Evolutionary conservation across 371 early-diverging fungal genomes (phyloP).

Genomic region (Umbelopsis sp.): DNA sequence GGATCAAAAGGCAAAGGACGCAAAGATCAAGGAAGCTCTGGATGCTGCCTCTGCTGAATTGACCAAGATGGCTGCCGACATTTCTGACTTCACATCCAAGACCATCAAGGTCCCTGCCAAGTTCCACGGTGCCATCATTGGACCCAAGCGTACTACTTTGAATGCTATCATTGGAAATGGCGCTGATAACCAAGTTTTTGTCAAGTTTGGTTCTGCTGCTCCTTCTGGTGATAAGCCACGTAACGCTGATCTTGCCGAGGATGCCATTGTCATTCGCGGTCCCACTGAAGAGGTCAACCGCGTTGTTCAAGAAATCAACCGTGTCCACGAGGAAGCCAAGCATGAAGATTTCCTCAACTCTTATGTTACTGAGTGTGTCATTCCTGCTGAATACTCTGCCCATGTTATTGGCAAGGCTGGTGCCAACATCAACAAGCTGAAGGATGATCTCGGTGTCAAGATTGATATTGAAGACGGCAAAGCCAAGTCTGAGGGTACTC

Average conservation of each 20-base stretch:
- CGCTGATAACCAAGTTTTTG: conserved; percentile 62
- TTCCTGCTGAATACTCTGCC: conserved; percentile 73
- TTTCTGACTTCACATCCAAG: conserved; percentile 70
- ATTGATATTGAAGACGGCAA: conserved; percentile 68
- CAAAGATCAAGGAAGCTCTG: conserved; percentile 65
- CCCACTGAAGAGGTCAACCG: conserved; percentile 76
- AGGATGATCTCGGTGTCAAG: conserved; percentile 77
- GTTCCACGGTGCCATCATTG: conserved; percentile 80
- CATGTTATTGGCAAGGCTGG: conserved; percentile 92
- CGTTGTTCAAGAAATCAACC: conserved; percentile 65
- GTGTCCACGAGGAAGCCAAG: conserved; percentile 68
- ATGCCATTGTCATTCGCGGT: conserved; percentile 81
- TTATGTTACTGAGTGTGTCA: conserved; percentile 67
- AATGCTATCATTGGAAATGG: conserved; percentile 58
- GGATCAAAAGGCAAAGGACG: conserved; percentile 48
- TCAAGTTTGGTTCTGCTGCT: conserved; percentile 68
- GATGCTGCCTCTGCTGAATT: conserved; percentile 71
- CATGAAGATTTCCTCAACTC: conserved; percentile 72
- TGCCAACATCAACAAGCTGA: conserved; percentile 76
- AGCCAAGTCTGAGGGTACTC: conserved; percentile 33
- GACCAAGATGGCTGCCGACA: conserved; percentile 58
- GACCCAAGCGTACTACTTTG: conserved; percentile 74
- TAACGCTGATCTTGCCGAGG: conserved; percentile 43
- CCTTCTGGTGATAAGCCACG: conserved; percentile 41
- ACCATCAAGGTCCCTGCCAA: conserved; percentile 66